Evolutionary conservation across 139 green algal species (phyloP), one percentile per base, ranked within the genome.

Genomic region (Ettlia oleoabundans): DNA sequence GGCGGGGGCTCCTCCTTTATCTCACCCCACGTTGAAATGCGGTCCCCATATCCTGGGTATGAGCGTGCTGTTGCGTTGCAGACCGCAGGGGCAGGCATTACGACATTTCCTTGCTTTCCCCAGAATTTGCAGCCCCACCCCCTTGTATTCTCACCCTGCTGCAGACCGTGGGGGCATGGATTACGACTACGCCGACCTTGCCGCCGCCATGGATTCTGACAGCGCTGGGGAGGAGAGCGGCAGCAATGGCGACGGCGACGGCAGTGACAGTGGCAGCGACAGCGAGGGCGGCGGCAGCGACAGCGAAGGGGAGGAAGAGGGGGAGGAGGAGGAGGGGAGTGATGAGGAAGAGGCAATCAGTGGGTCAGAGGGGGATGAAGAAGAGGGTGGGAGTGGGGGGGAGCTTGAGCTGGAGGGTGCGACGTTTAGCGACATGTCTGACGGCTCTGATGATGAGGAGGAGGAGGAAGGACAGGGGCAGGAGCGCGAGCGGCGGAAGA

Each of bases 151-250:
- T 65, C 30, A 15, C 55, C 30, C 55, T n/a, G 55, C 30, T 58
- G 26, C 72, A 76, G 81, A 82, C 64, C 62, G 62, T 3, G 10
- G 3, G 2, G 70, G 42, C 53, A 80, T 64, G 38, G 88, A 78
- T 0, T 94, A 83, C 47, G 89, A 93, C 80, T 96, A 95, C 82
- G 83, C 84, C 30, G 22, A 89, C 19, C 78, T 95, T 38, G 86
- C 85, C 19, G 73, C 70, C 0, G 90, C 91, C 3, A 92, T 95
- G 92, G 70, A 77, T 4, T 63, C 33, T 3, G 81, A 70, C 4
- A 32, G 18, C 30, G 55, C 18, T 9, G 55, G 30, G 5, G 15
- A 28, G 9, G 55, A 58, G 10, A 15, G 47, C 47, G 47, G 47
- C 47, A 15, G 15, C 13, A 15, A 10, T 24, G 81, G 61, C 6